Percentiles rank a stretch among this genome's conserved stretches.
Conservation (phyloP, 1,284 basidiomycete species). For the Microbotryum intermedium region DNA sequence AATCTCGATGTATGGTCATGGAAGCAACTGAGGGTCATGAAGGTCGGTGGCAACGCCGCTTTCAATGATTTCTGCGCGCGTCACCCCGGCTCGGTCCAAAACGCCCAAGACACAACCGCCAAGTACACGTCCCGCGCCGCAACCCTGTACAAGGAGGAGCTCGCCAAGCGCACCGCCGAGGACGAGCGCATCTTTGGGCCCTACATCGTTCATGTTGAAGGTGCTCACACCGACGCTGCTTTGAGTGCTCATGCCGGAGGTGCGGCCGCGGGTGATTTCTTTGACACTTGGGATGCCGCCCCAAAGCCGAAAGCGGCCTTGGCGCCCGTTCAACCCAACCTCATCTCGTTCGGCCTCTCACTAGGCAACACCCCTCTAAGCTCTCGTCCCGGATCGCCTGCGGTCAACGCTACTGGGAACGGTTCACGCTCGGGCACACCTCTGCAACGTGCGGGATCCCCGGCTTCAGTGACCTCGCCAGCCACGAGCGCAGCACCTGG, state of each 20-base stretch:
- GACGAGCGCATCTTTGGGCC: slow-evolving; percentile 62
- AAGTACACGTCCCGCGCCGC: slow-evolving; percentile 81
- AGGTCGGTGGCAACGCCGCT: slow-evolving; percentile 87
- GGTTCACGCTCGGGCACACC: slow-evolving; percentile 9
- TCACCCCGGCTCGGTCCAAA: slow-evolving; percentile 18
- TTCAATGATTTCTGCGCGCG: slow-evolving; percentile 77
- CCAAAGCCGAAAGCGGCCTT: slow-evolving; percentile 29
- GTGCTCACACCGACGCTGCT: slow-evolving; percentile 37
- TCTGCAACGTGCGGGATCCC: slow-evolving; percentile 1
- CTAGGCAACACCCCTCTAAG: slow-evolving; percentile 9
- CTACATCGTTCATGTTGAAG: slow-evolving; percentile 64
- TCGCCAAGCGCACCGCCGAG: slow-evolving; percentile 69
- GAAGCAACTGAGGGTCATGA: slow-evolving; percentile 86
- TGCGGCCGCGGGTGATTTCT: slow-evolving; percentile 65
- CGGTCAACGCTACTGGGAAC: slow-evolving; percentile 4
- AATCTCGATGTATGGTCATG: slow-evolving; percentile 95
- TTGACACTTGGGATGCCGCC: slow-evolving; percentile 90
- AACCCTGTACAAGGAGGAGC: slow-evolving; percentile 84
- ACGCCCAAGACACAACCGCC: slow-evolving; percentile 36
- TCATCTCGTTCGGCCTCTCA: slow-evolving; percentile 14
- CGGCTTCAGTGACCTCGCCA: slow-evolving; percentile 37
- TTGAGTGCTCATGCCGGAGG: slow-evolving; percentile 49
- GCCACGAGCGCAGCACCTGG: slow-evolving; percentile 33
- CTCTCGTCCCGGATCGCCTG: slow-evolving; percentile 20
- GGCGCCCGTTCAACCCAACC: slow-evolving; percentile 37